phyloP scores from a whole-genome alignment of 2,329 filamentous ascomycete species.

The Diaporthe eres region DNA sequence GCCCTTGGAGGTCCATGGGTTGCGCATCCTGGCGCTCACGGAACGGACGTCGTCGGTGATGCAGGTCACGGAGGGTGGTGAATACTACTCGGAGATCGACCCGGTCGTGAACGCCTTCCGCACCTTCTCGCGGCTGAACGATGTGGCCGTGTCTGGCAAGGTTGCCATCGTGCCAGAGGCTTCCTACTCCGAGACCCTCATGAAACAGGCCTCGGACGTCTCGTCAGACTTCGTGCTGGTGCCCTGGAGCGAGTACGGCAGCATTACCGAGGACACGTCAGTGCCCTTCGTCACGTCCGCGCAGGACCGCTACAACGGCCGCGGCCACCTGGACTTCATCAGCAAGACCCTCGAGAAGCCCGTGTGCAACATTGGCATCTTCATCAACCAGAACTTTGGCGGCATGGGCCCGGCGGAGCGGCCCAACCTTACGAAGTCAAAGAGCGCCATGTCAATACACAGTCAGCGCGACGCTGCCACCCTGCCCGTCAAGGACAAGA shows the following conservation, averaged over 20 bases:
- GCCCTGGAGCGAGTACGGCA: constrained; percentile 90
- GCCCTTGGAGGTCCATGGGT: constrained; percentile 81
- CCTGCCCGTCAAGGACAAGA: constrained; percentile 74
- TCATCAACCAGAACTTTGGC: constrained; percentile 77
- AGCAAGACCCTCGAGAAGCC: constrained; percentile 74
- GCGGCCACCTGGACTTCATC: constrained; percentile 82
- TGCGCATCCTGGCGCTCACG: constrained; percentile 89
- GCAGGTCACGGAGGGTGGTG: constrained; percentile 87
- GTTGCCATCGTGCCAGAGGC: constrained; percentile 84
- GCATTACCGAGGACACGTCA: constrained; percentile 75
- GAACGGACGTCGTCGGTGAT: constrained; percentile 96
- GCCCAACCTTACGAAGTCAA: constrained; percentile 59
- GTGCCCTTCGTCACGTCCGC: constrained; percentile 57
- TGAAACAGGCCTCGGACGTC: constrained; percentile 78
- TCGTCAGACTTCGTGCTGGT: constrained; percentile 82
- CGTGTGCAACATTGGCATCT: constrained; percentile 79
- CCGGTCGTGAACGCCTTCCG: constrained; percentile 93
- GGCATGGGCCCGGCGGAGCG: constrained; percentile 54
- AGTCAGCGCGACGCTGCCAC: constrained; percentile 66
- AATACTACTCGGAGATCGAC: constrained; percentile 76
- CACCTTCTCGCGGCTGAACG: constrained; percentile 87
- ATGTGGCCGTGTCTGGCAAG: constrained; percentile 85
- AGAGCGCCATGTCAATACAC: constrained; percentile 72
- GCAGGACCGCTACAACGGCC: constrained; percentile 72
- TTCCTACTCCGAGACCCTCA: constrained; percentile 84